Conservation (phyloP, 371 early-diverging fungal genomes). For the Coemansia sp. region DNA sequence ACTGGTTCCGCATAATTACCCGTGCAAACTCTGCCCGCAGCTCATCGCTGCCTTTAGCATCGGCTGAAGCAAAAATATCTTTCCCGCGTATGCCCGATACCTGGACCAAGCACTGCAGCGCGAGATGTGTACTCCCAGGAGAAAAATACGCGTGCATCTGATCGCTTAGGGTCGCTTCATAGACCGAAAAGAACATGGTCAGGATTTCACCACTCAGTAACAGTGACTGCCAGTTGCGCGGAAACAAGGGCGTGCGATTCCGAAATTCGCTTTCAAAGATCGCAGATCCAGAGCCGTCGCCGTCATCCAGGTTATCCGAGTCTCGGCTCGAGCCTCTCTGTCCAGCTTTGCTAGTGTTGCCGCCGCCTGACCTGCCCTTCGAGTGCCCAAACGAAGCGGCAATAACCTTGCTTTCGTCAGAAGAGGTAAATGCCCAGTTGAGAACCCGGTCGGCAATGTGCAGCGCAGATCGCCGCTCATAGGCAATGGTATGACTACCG, state of each 20-base stretch:
- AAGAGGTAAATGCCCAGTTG: constrained; percentile 36
- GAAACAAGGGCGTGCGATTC: constrained; percentile 46
- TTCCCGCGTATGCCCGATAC: constrained; percentile 46
- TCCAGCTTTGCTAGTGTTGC: background rate
- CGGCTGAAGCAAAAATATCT: constrained; percentile 24
- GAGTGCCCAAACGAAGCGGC: constrained; percentile 35
- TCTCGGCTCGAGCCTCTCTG: background rate
- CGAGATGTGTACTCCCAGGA: constrained; percentile 46
- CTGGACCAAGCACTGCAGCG: constrained; percentile 45
- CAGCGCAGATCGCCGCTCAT: constrained; percentile 43
- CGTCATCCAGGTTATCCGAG: constrained; percentile 15
- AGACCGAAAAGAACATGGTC: constrained; percentile 41
- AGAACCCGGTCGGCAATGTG: constrained; percentile 42
- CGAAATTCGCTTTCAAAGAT: constrained; percentile 24
- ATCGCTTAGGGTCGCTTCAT: constrained; percentile 41
- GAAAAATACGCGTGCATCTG: constrained; percentile 50
- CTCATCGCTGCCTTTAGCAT: constrained; percentile 15
- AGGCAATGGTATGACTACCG: constrained; percentile 32
- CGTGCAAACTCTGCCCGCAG: constrained; percentile 37
- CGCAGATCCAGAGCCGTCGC: constrained; percentile 8
- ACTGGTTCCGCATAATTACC: constrained; percentile 39
- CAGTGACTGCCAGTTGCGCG: constrained; percentile 31
- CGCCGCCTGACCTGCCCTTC: background rate
- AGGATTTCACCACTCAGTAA: constrained; percentile 39
- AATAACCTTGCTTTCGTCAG: constrained; percentile 19